phyloP scores from a whole-genome alignment of 208 protist genomes.

The Willaertia magna region DNA sequence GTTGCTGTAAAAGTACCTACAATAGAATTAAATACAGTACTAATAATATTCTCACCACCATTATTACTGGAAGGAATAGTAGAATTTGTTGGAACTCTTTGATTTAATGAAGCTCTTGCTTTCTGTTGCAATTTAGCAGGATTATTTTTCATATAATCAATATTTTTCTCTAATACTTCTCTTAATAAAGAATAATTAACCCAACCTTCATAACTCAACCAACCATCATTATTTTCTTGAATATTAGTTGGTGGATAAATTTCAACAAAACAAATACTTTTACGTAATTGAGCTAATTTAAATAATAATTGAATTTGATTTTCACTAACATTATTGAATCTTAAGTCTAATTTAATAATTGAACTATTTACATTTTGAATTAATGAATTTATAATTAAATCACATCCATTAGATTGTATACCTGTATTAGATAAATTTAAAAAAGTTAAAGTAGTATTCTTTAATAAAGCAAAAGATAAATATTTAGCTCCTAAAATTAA shows the following conservation, averaged over 20 bases:
- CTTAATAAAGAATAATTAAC: not conserved
- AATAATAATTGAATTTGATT: not conserved
- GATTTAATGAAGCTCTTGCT: not conserved
- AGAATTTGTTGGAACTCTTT: not conserved
- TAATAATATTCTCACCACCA: not conserved
- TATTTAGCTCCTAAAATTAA: not conserved
- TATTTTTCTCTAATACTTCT: not conserved
- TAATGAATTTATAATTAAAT: not conserved
- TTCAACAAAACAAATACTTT: not conserved
- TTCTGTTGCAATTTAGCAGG: not conserved
- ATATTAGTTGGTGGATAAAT: not conserved
- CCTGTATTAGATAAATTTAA: not conserved
- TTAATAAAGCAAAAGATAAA: not conserved
- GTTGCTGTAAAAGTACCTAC: not conserved
- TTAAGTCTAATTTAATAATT: not conserved
- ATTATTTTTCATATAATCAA: not conserved
- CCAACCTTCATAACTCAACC: not conserved
- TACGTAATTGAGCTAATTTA: not conserved
- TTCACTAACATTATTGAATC: not conserved
- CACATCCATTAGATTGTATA: not conserved
- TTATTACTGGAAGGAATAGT: not conserved
- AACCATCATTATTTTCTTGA: not conserved
- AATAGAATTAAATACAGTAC: not conserved
- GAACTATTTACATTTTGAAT: not conserved
- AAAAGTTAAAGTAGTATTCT: not conserved